Evolutionary conservation across 139 green algal species (phyloP).

Genomic region (Yamagishiella unicocca): DNA sequence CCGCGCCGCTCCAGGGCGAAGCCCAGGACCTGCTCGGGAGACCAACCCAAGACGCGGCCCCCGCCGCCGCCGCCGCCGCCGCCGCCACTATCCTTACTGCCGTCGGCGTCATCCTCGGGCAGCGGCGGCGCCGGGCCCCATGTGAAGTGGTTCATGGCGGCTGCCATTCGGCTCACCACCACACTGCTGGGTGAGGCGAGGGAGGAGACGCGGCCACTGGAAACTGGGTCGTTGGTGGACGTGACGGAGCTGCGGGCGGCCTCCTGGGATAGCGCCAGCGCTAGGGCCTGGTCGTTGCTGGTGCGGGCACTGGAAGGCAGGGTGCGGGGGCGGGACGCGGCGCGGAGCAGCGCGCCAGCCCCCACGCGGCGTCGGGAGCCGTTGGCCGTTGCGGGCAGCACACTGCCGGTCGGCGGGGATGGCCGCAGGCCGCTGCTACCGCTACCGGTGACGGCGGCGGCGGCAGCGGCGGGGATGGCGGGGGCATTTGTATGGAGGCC

Average conservation of each 20-base stretch:
- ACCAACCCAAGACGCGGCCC: too few species aligned
- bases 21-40: too few species aligned
- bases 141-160: constrained; percentile 15
- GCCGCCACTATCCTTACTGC: not conserved
- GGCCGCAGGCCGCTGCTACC: too few species aligned
- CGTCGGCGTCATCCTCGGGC: not conserved
- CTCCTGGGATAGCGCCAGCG: too few species aligned
- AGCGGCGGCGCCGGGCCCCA: not conserved
- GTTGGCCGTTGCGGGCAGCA: too few species aligned
- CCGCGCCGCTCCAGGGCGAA: too few species aligned
- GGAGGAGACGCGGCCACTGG: too few species aligned
- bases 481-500: too few species aligned
- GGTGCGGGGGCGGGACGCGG: not conserved
- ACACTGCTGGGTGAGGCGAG: not conserved
- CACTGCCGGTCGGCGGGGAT: too few species aligned
- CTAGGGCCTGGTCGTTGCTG: not conserved
- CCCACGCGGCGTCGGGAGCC: not conserved
- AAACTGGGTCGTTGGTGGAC: not conserved
- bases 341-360: not conserved
- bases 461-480: too few species aligned
- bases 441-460: not conserved
- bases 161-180: not conserved
- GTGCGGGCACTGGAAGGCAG: not conserved
- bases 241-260: not conserved
- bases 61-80: not conserved